phyloP scores from a whole-genome alignment of 2,329 filamentous ascomycete genomes.

The Pseudocercospora fuligena region DNA sequence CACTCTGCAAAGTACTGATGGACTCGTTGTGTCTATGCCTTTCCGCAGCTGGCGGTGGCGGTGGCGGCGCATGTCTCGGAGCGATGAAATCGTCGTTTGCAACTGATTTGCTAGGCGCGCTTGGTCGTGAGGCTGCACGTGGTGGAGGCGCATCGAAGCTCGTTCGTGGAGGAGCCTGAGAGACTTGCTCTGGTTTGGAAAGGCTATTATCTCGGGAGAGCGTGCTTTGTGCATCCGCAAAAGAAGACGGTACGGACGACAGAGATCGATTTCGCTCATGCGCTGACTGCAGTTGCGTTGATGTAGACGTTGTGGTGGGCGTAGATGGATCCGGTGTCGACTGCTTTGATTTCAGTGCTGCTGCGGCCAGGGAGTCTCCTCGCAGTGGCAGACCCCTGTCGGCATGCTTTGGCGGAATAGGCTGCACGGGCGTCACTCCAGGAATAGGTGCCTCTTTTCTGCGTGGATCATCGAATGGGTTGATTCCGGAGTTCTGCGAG shows the following conservation, averaged over 20 bases:
- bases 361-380: constrained; percentile 62
- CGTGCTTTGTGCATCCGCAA: constrained; percentile 42
- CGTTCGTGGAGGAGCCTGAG: constrained; percentile 30
- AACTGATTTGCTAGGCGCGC: constrained; percentile 48
- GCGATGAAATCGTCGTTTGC: constrained; percentile 50
- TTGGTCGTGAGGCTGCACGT: constrained; percentile 53
- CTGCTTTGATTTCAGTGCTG: constrained; percentile 32
- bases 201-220: constrained; percentile 36
- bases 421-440: constrained; percentile 35
- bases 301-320: constrained; percentile 46
- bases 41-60: constrained; percentile 35
- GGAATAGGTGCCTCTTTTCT: constrained; percentile 36
- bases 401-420: constrained; percentile 42
- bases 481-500: constrained; percentile 43
- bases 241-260: constrained; percentile 42
- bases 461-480: constrained; percentile 46
- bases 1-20: constrained; percentile 51
- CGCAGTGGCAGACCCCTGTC: constrained; percentile 56
- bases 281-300: constrained; percentile 18
- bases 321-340: constrained; percentile 43
- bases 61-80: constrained; percentile 52
- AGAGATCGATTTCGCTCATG: constrained; percentile 49
- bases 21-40: constrained; percentile 48
- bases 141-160: constrained; percentile 53
- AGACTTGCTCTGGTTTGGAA: constrained; percentile 23